phyloP scores from a whole-genome alignment of 208 protist species.

The Leishmania lainsoni region DNA sequence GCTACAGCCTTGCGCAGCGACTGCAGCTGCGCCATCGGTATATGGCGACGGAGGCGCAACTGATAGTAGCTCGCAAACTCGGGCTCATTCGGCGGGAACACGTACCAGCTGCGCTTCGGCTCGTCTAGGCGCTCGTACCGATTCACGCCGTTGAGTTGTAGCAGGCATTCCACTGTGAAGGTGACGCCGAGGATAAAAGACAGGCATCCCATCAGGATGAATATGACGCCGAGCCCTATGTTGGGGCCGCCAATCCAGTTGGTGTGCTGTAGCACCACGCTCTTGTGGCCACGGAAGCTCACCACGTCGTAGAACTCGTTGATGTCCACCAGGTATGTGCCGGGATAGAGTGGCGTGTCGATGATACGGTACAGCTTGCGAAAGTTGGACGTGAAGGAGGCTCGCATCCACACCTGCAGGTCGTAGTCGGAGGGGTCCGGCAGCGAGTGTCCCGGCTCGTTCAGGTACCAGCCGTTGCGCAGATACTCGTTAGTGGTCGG shows the following conservation, averaged over 20 bases:
- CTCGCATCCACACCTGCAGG: conserved; percentile 98
- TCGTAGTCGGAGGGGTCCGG: conserved; percentile 92
- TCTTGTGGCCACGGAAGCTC: conserved; percentile 94
- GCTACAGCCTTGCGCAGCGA: conserved; percentile 40
- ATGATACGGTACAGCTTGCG: conserved; percentile 97
- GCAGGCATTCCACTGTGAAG: conserved; percentile 58
- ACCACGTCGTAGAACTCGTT: conserved; percentile 94
- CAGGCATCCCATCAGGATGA: conserved; percentile 59
- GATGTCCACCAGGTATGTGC: conserved; percentile 82
- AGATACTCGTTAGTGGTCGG: conserved; percentile 76
- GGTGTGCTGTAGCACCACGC: conserved; percentile 88
- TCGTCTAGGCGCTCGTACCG: conserved; percentile 36
- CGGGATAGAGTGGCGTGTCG: conserved; percentile 64
- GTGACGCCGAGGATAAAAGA: conserved; percentile 60
- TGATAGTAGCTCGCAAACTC: conserved; percentile 74
- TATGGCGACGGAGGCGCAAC: conserved; percentile 55
- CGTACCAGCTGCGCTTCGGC: conserved; percentile 70
- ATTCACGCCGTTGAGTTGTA: conserved; percentile 33
- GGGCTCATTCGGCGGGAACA: conserved; percentile 41
- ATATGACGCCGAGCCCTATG: conserved; percentile 53
- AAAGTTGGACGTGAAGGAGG: conserved; percentile 93
- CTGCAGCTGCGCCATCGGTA: conserved; percentile 52
- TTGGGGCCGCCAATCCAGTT: conserved; percentile 65
- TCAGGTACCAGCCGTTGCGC: conserved; percentile 79
- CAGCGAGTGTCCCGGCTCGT: conserved; percentile 83